Evolutionary conservation across 768 basidiomycete species (phyloP).

Genomic region (Paxillus ammoniavirescens): DNA sequence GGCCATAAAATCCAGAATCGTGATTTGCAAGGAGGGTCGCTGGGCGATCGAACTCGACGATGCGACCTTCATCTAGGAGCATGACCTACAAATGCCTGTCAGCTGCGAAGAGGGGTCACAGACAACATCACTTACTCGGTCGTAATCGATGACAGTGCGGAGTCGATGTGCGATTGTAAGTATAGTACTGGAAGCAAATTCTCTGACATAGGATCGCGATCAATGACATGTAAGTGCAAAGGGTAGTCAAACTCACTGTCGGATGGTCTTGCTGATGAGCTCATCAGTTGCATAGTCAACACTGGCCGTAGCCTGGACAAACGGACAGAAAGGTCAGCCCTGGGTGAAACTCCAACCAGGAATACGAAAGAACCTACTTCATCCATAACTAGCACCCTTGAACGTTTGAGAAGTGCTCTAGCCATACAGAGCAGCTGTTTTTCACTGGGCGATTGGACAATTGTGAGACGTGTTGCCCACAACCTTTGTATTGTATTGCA

Average conservation of each 20-base stretch:
- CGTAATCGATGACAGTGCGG: conserved; percentile 81
- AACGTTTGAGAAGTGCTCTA: conserved; percentile 75
- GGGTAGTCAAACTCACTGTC: conserved; percentile 51
- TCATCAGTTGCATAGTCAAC: conserved; percentile 91
- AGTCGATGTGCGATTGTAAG: conserved; percentile 81
- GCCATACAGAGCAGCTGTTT: conserved; percentile 91
- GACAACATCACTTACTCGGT: conserved; percentile 51
- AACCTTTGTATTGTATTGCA: not conserved
- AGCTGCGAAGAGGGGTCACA: conserved; percentile 5
- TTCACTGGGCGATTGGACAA: conserved; percentile 42
- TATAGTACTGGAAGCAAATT: conserved; percentile 80
- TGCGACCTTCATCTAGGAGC: conserved; percentile 75
- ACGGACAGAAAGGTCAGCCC: not conserved
- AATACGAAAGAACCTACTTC: conserved; percentile 46
- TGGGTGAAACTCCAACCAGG: not conserved
- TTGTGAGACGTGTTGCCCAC: conserved; percentile 1
- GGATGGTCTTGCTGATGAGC: conserved; percentile 77
- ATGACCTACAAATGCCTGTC: conserved; percentile 49
- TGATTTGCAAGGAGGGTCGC: conserved; percentile 52
- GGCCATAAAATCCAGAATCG: conserved; percentile 58
- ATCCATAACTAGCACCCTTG: conserved; percentile 81
- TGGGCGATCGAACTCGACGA: conserved; percentile 76
- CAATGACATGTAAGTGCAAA: not conserved
- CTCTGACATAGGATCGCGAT: conserved; percentile 35
- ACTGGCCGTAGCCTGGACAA: conserved; percentile 60